Evolutionary conservation across 2,329 filamentous ascomycete genomes (phyloP).

Genomic region (Graphiopsis chlorocephala): DNA sequence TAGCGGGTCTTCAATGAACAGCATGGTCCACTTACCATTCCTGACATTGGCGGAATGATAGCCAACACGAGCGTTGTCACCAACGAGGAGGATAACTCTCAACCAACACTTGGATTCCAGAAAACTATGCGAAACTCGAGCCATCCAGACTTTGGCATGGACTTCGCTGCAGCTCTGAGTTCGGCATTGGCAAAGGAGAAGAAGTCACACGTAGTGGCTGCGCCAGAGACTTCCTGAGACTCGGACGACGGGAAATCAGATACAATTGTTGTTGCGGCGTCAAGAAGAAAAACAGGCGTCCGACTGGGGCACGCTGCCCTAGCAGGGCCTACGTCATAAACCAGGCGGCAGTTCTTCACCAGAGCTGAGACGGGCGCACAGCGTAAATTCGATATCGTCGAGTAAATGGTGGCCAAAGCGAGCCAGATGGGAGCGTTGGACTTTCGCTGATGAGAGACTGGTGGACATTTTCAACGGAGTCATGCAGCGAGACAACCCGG

Average conservation of each 20-base stretch:
- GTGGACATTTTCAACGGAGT: not conserved
- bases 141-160: slow-evolving; percentile 1
- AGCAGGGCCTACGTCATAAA: not conserved
- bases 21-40: too few relatives aligned
- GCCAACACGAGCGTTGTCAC: too few relatives aligned
- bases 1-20: slow-evolving; percentile 36
- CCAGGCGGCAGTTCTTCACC: not conserved
- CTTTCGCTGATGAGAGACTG: not conserved
- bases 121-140: not conserved
- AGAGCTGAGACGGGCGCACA: not conserved
- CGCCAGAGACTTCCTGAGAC: not conserved
- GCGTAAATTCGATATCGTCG: not conserved
- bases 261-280: not conserved
- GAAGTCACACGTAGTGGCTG: not conserved
- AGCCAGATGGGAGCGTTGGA: not conserved
- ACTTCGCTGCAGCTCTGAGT: not conserved
- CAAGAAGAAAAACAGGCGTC: not conserved
- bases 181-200: not conserved
- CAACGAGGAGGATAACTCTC: not conserved
- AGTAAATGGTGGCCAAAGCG: not conserved
- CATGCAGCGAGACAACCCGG: not conserved
- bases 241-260: not conserved
- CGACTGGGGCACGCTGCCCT: not conserved
- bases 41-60: too few relatives aligned
- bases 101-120: not conserved